These are phyloP conservation scores for Phlyctochytrium bullatum DNA, from an alignment of 192 early-diverging fungal genomes.

Conservation along the genomic window DNA sequence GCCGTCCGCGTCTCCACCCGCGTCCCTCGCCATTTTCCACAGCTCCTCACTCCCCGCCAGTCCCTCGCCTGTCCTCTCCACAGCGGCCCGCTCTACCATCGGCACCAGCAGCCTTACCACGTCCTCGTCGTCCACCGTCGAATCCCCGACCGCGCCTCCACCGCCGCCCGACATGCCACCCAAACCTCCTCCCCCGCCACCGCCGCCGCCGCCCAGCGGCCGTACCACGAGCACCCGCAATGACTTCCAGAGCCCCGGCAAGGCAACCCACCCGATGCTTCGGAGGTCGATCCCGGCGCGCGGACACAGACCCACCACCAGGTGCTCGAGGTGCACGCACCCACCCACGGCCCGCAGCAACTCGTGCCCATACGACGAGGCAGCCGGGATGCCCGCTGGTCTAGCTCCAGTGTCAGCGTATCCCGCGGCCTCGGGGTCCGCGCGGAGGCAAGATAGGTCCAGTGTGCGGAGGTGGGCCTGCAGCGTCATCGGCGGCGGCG, in stretches of 20 bases:
- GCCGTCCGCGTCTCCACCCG: neutral
- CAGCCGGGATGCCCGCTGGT: neutral
- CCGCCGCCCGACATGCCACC: too few relatives aligned
- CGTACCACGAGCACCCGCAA: neutral
- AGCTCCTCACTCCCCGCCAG: too few relatives aligned
- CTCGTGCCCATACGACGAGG: neutral
- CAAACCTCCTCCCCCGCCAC: too few relatives aligned
- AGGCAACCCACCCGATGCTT: neutral
- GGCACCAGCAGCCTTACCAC: conserved; percentile 10
- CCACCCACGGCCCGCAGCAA: neutral
- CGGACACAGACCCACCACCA: neutral
- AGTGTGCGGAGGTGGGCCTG: neutral
- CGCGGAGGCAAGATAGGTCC: neutral
- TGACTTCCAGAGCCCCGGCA: neutral
- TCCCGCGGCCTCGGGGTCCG: neutral
- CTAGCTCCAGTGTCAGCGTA: too few relatives aligned
- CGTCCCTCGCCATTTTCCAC: neutral
- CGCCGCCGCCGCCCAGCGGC: too few relatives aligned
- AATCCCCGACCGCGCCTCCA: conserved; percentile 16
- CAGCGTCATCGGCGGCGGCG: neutral
- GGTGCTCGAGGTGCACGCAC: neutral
- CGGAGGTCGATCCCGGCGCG: neutral
- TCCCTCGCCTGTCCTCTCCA: too few relatives aligned
- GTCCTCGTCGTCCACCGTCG: conserved; percentile 26
- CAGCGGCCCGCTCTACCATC: neutral